Evolutionary conservation across 2,329 filamentous ascomycete species (phyloP).

Genomic region (Pyricularia sp.): DNA sequence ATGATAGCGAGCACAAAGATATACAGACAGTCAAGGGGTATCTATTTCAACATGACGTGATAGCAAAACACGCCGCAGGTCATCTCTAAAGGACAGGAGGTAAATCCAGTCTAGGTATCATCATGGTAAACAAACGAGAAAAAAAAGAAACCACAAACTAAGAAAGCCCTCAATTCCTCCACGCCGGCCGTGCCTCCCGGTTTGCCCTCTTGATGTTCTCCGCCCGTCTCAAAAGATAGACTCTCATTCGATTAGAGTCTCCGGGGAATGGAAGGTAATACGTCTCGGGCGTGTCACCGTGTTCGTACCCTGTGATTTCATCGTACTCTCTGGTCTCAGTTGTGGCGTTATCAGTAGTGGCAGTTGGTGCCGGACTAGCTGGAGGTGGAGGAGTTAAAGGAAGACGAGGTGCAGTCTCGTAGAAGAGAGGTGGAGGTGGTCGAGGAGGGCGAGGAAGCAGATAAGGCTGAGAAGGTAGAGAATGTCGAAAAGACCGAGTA

Average conservation of each 20-base stretch:
- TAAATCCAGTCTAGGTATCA: neutral
- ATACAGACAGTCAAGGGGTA: no score
- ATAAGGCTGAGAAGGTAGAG: no score
- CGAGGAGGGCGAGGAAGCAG: neutral
- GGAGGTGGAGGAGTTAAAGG: neutral
- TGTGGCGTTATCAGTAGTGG: neutral
- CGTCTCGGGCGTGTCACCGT: neutral
- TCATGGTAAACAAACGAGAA: no score
- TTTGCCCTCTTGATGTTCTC: neutral
- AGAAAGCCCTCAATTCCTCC: neutral
- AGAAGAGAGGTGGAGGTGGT: neutral
- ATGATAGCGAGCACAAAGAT: no score
- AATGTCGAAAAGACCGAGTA: no score
- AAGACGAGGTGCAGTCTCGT: neutral
- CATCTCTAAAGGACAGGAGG: no score
- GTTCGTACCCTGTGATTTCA: neutral
- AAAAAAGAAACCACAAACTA: neutral
- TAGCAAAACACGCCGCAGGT: no score
- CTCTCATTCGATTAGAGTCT: neutral
- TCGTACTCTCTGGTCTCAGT: neutral
- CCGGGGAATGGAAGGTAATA: neutral
- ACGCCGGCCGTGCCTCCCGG: neutral
- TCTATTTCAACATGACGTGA: no score
- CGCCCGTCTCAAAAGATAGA: neutral
- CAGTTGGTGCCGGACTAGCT: neutral